A percentile compares a stretch with the other conserved stretches of the same genome.
These are phyloP conservation scores for Trebouxia sp. DNA, from an alignment of 139 green algal species.

Conservation along the genomic window DNA sequence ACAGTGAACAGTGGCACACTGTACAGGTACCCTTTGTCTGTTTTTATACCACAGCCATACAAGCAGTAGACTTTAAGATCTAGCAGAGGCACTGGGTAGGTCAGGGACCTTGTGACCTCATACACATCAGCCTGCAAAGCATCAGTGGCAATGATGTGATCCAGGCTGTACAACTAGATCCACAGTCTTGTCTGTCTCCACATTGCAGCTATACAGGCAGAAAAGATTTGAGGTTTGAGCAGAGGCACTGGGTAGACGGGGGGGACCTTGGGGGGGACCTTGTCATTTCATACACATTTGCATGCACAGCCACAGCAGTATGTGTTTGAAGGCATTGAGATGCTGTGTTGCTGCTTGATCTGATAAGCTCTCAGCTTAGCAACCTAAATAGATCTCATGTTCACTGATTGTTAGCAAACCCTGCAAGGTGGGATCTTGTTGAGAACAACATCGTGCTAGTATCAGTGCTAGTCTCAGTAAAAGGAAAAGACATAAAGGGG, in stretches of 20 bases:
- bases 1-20: constrained; percentile 33
- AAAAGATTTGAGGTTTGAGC: constrained; percentile 23
- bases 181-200: constrained; percentile 33
- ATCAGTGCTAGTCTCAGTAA: too few relatives aligned
- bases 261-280: not conserved
- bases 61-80: constrained; percentile 33
- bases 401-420: too few relatives aligned
- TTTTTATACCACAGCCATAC: constrained; percentile 34
- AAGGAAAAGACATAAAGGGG: too few relatives aligned
- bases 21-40: constrained; percentile 41
- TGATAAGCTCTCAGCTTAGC: too few relatives aligned
- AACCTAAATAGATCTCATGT: too few relatives aligned
- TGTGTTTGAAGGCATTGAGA: not conserved
- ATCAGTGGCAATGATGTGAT: constrained; percentile 24
- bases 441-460: too few relatives aligned
- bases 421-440: too few relatives aligned
- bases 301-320: constrained; percentile 27
- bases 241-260: constrained; percentile 30
- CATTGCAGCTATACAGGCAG: constrained; percentile 33
- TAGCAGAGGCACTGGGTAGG: constrained; percentile 33
- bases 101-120: not conserved
- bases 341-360: not conserved
- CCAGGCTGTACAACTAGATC: constrained; percentile 39
- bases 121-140: constrained; percentile 37
- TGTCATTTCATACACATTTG: constrained; percentile 24